Evolutionary conservation across 2,329 filamentous ascomycete genomes (phyloP), one percentile per base, ranked within the genome.

Genomic region (Lasiodiplodia gonubiensis): DNA sequence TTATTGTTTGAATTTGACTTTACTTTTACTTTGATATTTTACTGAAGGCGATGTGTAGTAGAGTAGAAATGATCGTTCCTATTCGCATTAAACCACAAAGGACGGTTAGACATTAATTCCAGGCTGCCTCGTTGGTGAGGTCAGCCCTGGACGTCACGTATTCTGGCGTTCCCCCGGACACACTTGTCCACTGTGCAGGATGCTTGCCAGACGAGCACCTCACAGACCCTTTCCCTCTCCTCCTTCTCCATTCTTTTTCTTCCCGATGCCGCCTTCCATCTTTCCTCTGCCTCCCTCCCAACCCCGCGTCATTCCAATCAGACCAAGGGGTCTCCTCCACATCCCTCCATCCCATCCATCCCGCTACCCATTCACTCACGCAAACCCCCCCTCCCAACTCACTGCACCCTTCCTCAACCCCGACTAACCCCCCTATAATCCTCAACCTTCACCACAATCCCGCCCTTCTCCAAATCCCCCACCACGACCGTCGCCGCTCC

Each of bases 71-170:
- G 18, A 46, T 42, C 30, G 42, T 46, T 46, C 10, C 18, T 18
- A 46, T 61, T 49, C 21, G 35, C 39, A 48, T 61, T 48, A 46
- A n/a, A n/a, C 42, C 42, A 46, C 18, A 30, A 61, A 46, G 25
- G 57, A 61, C 4, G 18, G 57, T 61, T 8, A 48, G 39, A 61
- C 57, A 61, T 61, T 61, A 61, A 10, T 21, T n/a, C 57, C 57
- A 61, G 57, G 39, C 39, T 14, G 30, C 23, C 37, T 49, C 25
- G 18, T 27, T 33, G n/a, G 8, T 11, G 16, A 14, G 48, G 25
- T 33, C 21, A 27, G 42, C 16, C 42, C 25, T 21, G 27, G 57
- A 61, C 57, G 23, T 61, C 39, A 48, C 14, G 35, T 49, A 61
- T 61, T 61, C 33, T 33, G 23, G 18, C 23, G 18, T 48, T 48